Conservation (phyloP, 805 yeast genomes). For the Metschnikowia cerradonensis region DNA sequence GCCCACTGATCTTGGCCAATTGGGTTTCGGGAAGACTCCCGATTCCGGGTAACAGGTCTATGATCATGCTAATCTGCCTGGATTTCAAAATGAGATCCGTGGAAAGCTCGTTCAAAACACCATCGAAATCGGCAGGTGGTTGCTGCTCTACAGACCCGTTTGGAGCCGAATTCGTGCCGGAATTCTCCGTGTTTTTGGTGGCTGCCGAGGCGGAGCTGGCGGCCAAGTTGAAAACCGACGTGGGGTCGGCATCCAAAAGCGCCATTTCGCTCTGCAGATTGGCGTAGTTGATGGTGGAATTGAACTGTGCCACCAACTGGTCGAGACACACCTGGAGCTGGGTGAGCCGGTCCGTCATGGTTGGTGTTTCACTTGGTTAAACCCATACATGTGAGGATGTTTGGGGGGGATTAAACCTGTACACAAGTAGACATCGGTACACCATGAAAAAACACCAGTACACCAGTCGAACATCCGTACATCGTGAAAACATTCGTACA, state of each 20-base stretch:
- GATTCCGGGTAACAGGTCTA: slow-evolving; percentile 88
- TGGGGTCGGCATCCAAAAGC: slow-evolving; percentile 54
- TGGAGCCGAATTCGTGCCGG: slow-evolving; percentile 17
- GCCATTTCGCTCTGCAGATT: slow-evolving; percentile 37
- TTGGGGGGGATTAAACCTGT: neutral
- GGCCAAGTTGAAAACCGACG: slow-evolving; percentile 59
- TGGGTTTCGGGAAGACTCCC: slow-evolving; percentile 80
- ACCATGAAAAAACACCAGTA: no score
- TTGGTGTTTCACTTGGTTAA: neutral
- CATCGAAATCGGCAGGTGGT: slow-evolving; percentile 23
- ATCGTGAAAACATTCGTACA: no score
- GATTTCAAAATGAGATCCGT: slow-evolving; percentile 82
- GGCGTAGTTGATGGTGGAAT: slow-evolving; percentile 72
- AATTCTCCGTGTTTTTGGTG: slow-evolving; percentile 12
- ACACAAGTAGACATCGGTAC: no score
- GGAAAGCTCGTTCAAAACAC: slow-evolving; percentile 70
- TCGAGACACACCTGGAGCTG: slow-evolving; percentile 88
- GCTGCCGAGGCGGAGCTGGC: slow-evolving; percentile 53
- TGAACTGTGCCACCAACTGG: slow-evolving; percentile 73
- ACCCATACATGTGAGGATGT: neutral
- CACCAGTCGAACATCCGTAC: no score
- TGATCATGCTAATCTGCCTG: slow-evolving; percentile 78
- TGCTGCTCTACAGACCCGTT: slow-evolving; percentile 5
- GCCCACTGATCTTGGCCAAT: slow-evolving; percentile 53
- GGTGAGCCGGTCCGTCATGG: slow-evolving; percentile 78